Evolutionary conservation across 345 rosid species (phyloP).

Genomic region (Sapria himalayana): DNA sequence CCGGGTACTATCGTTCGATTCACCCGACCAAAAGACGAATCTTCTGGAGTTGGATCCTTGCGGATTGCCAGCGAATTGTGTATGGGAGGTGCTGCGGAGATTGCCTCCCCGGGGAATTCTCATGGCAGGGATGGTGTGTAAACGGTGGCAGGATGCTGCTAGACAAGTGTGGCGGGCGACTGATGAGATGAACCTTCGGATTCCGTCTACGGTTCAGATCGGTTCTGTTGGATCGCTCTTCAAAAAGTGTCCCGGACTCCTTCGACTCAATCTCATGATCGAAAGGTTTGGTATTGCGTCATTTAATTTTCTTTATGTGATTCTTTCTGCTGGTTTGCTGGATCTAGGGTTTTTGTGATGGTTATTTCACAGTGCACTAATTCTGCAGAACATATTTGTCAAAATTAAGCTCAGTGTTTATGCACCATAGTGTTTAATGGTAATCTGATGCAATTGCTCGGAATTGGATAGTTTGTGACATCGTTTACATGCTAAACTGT

Average conservation of each 20-base stretch:
- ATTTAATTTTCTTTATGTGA: slow-evolving; percentile 7
- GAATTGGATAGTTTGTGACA: too few species aligned
- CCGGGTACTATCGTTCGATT: slow-evolving; percentile 73
- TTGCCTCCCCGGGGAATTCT: slow-evolving; percentile 50
- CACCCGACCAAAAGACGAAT: slow-evolving; percentile 20
- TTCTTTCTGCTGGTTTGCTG: slow-evolving; percentile 6
- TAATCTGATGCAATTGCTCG: too few species aligned
- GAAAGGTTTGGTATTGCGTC: slow-evolving; percentile 86
- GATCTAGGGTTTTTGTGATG: slow-evolving; percentile 33
- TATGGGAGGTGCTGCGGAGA: slow-evolving; percentile 76
- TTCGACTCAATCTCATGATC: slow-evolving; percentile 45
- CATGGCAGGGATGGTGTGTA: slow-evolving; percentile 70
- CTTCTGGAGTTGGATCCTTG: slow-evolving; percentile 29
- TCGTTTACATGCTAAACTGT: too few species aligned
- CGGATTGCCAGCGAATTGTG: slow-evolving; percentile 25
- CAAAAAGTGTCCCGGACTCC: slow-evolving; percentile 60
- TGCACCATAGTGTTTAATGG: too few species aligned
- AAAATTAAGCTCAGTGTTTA: too few species aligned
- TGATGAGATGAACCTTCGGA: slow-evolving; percentile 60
- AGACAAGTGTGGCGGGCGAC: slow-evolving; percentile 74
- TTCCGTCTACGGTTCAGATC: slow-evolving; percentile 46
- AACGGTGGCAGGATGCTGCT: slow-evolving; percentile 67
- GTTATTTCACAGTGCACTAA: too few species aligned
- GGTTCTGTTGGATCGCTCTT: slow-evolving; percentile 67
- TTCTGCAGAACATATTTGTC: too few species aligned